Conservation (phyloP, 805 yeast species). For the Wickerhamomyces bovis region DNA sequence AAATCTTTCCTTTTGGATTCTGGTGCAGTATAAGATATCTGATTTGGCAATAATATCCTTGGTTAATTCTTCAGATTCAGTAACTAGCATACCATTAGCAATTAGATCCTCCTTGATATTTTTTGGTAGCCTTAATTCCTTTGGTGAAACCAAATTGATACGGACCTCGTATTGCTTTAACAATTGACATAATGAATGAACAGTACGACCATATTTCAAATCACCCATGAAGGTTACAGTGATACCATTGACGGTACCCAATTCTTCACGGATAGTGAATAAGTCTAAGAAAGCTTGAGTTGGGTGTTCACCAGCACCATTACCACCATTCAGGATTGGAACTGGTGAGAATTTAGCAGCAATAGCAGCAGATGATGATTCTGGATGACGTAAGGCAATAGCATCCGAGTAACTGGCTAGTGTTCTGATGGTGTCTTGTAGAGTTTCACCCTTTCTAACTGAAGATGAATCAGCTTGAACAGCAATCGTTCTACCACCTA, state of each 20-base stretch:
- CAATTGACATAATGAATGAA: constrained; percentile 89
- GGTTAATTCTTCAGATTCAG: constrained; percentile 72
- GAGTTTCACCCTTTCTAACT: constrained; percentile 95
- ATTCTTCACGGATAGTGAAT: constrained; percentile 97
- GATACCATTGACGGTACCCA: constrained; percentile 97
- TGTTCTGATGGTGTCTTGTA: constrained; percentile 94
- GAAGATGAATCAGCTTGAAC: constrained; percentile 85
- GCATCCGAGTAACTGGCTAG: constrained; percentile 96
- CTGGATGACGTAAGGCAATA: constrained; percentile 93
- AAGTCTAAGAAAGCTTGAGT: constrained; percentile 96
- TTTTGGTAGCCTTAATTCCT: constrained; percentile 78
- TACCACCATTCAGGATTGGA: constrained; percentile 97
- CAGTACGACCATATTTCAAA: constrained; percentile 96
- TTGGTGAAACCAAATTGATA: constrained; percentile 87
- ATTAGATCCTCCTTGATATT: constrained; percentile 61
- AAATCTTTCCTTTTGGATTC: constrained; percentile 97
- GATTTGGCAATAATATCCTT: constrained; percentile 82
- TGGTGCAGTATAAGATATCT: constrained; percentile 95
- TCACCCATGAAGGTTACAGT: constrained; percentile 99
- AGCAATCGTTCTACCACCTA: constrained; percentile 95
- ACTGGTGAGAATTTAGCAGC: constrained; percentile 97
- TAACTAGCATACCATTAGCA: constrained; percentile 60
- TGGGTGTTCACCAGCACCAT: constrained; percentile 97
- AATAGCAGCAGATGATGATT: constrained; percentile 82
- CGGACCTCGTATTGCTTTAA: constrained; percentile 90